Percentiles rank a stretch among this genome's conserved stretches.
phyloP scores from a whole-genome alignment of 2,329 filamentous ascomycete species.

The Diplodia sapinea region DNA sequence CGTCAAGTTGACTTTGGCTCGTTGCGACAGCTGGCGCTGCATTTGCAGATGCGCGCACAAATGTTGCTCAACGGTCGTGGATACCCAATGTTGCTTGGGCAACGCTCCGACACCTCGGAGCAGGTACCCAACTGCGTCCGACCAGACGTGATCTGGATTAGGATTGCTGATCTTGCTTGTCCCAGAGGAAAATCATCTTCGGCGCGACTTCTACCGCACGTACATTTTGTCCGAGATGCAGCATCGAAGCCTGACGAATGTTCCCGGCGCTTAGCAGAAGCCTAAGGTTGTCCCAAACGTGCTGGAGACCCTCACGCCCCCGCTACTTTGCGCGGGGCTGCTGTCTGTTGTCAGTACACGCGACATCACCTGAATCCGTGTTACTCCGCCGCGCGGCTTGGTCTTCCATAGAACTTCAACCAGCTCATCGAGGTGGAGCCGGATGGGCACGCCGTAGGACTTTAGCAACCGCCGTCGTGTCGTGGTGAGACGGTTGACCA shows the following conservation, averaged over 20 bases:
- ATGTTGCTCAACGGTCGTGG: conserved; percentile 8
- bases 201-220: conserved; percentile 18
- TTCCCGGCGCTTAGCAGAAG: conserved; percentile 28
- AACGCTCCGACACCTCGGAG: conserved; percentile 26
- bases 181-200: conserved; percentile 24
- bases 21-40: conserved; percentile 23
- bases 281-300: conserved; percentile 3
- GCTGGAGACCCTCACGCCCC: conserved; percentile 2
- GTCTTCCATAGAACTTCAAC: conserved; percentile 20
- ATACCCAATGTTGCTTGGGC: conserved; percentile 29
- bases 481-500: conserved; percentile 24
- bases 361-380: conserved; percentile 28
- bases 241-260: conserved; percentile 26
- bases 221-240: conserved; percentile 19
- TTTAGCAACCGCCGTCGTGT: conserved; percentile 15
- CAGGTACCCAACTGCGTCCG: conserved; percentile 21
- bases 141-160: conserved; percentile 23
- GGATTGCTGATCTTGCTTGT: conserved; percentile 24
- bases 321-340: conserved; percentile 20
- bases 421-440: conserved; percentile 28
- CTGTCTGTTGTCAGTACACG: conserved; percentile 22
- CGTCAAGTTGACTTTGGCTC: conserved; percentile 8
- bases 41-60: not conserved
- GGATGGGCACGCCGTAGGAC: conserved; percentile 17
- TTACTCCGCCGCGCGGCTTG: conserved; percentile 24